Evolutionary conservation across 805 yeast genomes (phyloP).

Genomic region (Komagataella populi): DNA sequence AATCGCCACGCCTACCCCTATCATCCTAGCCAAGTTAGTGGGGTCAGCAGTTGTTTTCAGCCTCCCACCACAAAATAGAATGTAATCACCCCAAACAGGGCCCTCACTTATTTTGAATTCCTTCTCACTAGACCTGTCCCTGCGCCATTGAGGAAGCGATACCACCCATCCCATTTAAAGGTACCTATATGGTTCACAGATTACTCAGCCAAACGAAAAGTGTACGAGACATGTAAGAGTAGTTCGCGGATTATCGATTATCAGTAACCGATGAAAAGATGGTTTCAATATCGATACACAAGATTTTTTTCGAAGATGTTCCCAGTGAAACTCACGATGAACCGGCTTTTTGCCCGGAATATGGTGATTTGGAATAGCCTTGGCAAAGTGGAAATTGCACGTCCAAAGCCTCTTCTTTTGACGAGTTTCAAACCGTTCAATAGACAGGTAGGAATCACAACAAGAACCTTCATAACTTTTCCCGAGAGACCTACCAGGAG

Average conservation of each 20-base stretch:
- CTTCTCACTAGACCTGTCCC: background rate
- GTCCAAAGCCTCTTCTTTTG: background rate
- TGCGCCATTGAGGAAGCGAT: background rate
- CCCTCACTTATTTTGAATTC: background rate
- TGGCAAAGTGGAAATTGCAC: background rate
- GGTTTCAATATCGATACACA: background rate
- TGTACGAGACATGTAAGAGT: background rate
- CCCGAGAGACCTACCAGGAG: background rate
- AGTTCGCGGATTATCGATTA: background rate
- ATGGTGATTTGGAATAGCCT: background rate
- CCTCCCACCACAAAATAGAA: background rate
- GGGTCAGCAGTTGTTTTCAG: background rate
- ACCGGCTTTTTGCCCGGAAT: background rate
- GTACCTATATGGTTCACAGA: background rate
- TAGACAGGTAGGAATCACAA: background rate
- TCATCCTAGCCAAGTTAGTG: constrained; percentile 7
- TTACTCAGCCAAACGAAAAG: background rate
- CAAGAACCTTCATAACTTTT: background rate
- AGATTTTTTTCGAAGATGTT: background rate
- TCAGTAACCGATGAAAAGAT: background rate
- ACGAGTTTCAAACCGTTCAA: background rate
- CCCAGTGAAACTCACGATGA: background rate
- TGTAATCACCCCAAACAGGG: background rate
- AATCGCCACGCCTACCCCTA: constrained; percentile 19
- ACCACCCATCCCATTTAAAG: background rate